These are phyloP conservation scores for Coemansia sp. DNA, from an alignment of 192 early-diverging fungal genomes.

Conservation along the genomic window DNA sequence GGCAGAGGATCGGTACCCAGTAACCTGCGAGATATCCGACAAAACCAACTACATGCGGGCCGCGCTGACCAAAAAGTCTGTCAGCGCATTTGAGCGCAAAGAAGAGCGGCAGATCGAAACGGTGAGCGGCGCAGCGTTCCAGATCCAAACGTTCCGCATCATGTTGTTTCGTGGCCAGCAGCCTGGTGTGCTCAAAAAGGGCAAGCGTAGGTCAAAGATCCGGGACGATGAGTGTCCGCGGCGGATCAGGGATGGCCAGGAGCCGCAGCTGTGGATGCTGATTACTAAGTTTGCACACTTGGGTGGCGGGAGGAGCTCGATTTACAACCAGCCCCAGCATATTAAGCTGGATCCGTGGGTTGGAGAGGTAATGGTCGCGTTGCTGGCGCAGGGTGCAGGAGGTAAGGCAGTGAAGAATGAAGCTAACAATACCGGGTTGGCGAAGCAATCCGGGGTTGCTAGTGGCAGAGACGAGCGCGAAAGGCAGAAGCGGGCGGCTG, in stretches of 20 bases:
- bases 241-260: conserved; percentile 2
- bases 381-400: neutral
- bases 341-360: conserved; percentile 13
- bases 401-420: too few species aligned
- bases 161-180: neutral
- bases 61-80: conserved; percentile 12
- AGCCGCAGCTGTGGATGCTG: conserved; percentile 40
- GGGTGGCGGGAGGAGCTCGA: conserved; percentile 31
- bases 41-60: conserved; percentile 37
- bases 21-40: conserved; percentile 47
- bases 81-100: conserved; percentile 8
- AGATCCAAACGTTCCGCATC: conserved; percentile 13
- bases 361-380: neutral
- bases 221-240: conserved; percentile 8
- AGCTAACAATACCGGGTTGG: too few species aligned
- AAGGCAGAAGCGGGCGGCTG: too few species aligned
- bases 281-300: conserved; percentile 30
- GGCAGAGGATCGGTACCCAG: conserved; percentile 3
- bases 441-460: too few species aligned
- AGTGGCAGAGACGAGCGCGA: too few species aligned
- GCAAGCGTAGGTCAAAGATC: neutral
- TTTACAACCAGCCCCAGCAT: conserved; percentile 24
- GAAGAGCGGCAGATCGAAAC: neutral
- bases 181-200: neutral
- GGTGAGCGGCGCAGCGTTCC: conserved; percentile 10